phyloP scores from a whole-genome alignment of 148 eudicot genomes.

The Euryodendron excelsum region DNA sequence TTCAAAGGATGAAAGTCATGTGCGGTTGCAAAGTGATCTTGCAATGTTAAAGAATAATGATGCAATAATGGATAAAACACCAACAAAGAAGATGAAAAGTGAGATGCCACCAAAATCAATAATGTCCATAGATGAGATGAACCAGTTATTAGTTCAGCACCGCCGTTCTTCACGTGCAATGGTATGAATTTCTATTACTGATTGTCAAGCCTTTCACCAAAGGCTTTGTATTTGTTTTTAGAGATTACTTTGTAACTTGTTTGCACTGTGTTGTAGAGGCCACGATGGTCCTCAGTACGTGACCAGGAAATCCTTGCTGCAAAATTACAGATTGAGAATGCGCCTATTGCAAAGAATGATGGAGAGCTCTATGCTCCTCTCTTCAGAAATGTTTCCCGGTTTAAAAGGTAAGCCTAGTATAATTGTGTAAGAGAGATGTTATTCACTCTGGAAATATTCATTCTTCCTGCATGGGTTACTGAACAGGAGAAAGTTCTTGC shows the following conservation, averaged over 20 bases:
- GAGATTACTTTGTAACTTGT: neutral
- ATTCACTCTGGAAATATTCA: neutral
- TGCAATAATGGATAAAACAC: constrained; percentile 28
- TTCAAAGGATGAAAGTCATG: constrained; percentile 14
- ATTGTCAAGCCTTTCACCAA: neutral
- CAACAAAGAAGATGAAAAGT: constrained; percentile 57
- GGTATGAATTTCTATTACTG: constrained; percentile 41
- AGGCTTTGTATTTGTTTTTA: neutral
- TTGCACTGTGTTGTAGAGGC: constrained; percentile 52
- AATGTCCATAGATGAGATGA: constrained; percentile 50
- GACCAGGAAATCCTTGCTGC: constrained; percentile 75
- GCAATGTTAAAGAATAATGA: constrained; percentile 19
- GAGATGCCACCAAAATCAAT: constrained; percentile 77
- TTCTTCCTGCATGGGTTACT: neutral
- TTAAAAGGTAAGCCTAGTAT: constrained; percentile 58
- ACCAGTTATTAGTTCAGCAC: constrained; percentile 58
- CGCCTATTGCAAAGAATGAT: constrained; percentile 40
- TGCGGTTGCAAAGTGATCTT: constrained; percentile 23
- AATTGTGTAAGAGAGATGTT: neutral
- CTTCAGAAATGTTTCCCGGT: constrained; percentile 70
- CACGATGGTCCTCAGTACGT: constrained; percentile 59
- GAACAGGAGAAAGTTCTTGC: neutral
- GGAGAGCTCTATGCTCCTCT: constrained; percentile 66
- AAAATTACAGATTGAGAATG: constrained; percentile 53
- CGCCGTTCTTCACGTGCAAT: constrained; percentile 63